Evolutionary conservation across 2,329 filamentous ascomycete genomes (phyloP).

Genomic region (Fusarium liriodendri): DNA sequence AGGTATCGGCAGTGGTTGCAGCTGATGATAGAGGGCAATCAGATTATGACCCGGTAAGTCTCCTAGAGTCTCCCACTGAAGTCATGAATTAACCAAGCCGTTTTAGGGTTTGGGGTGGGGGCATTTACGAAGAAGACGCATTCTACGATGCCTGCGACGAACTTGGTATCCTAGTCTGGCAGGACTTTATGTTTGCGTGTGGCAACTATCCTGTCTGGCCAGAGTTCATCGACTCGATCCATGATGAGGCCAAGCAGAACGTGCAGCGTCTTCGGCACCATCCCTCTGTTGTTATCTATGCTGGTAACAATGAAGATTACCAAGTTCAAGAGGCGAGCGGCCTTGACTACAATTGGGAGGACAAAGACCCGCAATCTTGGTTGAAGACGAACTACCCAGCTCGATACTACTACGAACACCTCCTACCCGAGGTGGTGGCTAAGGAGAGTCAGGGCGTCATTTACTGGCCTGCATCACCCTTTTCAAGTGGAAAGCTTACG

Average conservation of each 20-base stretch:
- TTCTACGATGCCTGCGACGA: conserved; percentile 85
- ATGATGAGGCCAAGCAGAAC: conserved; percentile 76
- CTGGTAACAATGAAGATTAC: conserved; percentile 97
- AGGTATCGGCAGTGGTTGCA: conserved; percentile 80
- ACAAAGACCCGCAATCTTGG: conserved; percentile 87
- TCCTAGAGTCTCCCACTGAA: background rate
- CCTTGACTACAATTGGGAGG: conserved; percentile 81
- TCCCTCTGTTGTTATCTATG: conserved; percentile 87
- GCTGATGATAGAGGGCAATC: conserved; percentile 80
- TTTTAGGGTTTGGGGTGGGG: conserved; percentile 80
- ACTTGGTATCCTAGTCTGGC: conserved; percentile 84
- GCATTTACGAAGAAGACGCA: conserved; percentile 79
- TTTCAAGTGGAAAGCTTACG: conserved; percentile 80
- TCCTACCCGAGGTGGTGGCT: conserved; percentile 79
- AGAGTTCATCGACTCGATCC: conserved; percentile 72
- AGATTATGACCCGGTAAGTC: conserved; percentile 69
- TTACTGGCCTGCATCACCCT: conserved; percentile 85
- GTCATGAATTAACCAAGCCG: background rate
- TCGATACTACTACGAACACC: conserved; percentile 92
- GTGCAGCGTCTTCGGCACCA: conserved; percentile 83
- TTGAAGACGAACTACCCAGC: conserved; percentile 90
- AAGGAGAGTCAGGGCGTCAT: conserved; percentile 76
- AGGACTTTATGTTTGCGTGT: conserved; percentile 88
- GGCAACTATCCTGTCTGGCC: conserved; percentile 79
- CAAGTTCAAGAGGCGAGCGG: conserved; percentile 80